Conservation (phyloP, 1,284 basidiomycete species). For the Sanghuangporus weigelae region DNA sequence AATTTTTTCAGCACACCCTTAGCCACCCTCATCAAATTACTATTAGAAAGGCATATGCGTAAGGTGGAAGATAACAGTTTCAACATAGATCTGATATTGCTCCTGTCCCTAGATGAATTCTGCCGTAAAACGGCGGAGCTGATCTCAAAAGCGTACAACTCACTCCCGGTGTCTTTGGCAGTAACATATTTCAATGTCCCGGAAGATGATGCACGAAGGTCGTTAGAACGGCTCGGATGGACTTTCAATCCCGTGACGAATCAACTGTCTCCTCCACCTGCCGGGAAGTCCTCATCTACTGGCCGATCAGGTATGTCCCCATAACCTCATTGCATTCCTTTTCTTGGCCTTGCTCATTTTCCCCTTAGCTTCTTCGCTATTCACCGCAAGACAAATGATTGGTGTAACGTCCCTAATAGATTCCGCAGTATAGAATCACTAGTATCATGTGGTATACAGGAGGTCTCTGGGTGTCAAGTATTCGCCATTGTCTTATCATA, state of each 20-base stretch:
- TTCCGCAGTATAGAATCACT: neutral
- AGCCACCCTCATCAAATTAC: slow-evolving; percentile 35
- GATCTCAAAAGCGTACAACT: slow-evolving; percentile 56
- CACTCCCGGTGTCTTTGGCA: slow-evolving; percentile 47
- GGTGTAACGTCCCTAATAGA: slow-evolving; percentile 4
- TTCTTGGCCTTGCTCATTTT: neutral
- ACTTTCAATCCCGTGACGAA: slow-evolving; percentile 39
- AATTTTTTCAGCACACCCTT: slow-evolving; percentile 26
- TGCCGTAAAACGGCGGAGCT: slow-evolving; percentile 48
- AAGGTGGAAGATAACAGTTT: slow-evolving; percentile 20
- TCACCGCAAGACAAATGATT: neutral
- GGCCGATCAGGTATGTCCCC: neutral
- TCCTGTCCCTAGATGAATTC: slow-evolving; percentile 36
- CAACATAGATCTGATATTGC: neutral
- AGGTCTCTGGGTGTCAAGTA: no score
- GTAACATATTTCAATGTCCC: slow-evolving; percentile 51
- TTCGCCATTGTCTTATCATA: no score
- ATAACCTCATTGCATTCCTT: neutral
- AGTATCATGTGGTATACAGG: no score
- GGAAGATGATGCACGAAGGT: slow-evolving; percentile 44
- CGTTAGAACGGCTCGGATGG: slow-evolving; percentile 43
- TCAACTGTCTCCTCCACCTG: slow-evolving; percentile 25
- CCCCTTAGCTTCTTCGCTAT: neutral
- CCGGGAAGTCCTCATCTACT: neutral
- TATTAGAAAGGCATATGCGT: slow-evolving; percentile 50